Conservation (phyloP, 2,329 filamentous ascomycete genomes). For the Pyrenophora graminea region DNA sequence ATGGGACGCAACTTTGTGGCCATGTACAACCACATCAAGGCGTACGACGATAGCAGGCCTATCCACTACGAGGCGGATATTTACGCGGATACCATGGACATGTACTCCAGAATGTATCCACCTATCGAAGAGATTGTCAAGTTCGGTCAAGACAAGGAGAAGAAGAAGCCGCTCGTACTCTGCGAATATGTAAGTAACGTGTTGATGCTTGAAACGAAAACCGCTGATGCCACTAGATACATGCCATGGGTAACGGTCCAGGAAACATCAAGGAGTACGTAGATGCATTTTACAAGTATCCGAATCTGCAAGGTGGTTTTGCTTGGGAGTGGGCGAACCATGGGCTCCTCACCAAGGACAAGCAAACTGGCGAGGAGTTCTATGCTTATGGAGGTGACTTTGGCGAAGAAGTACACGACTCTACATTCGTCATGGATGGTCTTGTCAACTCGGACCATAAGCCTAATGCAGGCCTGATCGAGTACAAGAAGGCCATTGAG, state of each 20-base stretch:
- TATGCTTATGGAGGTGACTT: slow-evolving; percentile 53
- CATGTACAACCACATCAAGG: slow-evolving; percentile 68
- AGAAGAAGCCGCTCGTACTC: slow-evolving; percentile 60
- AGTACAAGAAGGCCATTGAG: slow-evolving; percentile 53
- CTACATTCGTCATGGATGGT: slow-evolving; percentile 53
- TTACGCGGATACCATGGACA: slow-evolving; percentile 63
- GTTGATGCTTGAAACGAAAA: too few species aligned
- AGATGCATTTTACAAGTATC: slow-evolving; percentile 63
- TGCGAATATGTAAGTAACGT: slow-evolving; percentile 53
- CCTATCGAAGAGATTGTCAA: slow-evolving; percentile 57
- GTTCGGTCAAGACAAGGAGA: slow-evolving; percentile 49
- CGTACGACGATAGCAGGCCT: slow-evolving; percentile 61
- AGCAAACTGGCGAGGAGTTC: slow-evolving; percentile 44
- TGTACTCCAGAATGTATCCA: slow-evolving; percentile 72
- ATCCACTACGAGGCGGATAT: slow-evolving; percentile 71
- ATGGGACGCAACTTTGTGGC: slow-evolving; percentile 69
- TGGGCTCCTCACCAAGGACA: slow-evolving; percentile 48
- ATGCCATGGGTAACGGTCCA: slow-evolving; percentile 76
- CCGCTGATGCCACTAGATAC: slow-evolving; percentile 32
- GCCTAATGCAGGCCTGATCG: slow-evolving; percentile 47
- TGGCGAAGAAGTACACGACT: slow-evolving; percentile 48
- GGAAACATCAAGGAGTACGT: slow-evolving; percentile 72
- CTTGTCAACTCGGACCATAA: slow-evolving; percentile 49
- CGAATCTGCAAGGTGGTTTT: slow-evolving; percentile 66
- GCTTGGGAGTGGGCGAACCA: slow-evolving; percentile 55